Base-by-base conservation (phyloP, 148 eudicot genomes). In the Limonium bicolor region DNA sequence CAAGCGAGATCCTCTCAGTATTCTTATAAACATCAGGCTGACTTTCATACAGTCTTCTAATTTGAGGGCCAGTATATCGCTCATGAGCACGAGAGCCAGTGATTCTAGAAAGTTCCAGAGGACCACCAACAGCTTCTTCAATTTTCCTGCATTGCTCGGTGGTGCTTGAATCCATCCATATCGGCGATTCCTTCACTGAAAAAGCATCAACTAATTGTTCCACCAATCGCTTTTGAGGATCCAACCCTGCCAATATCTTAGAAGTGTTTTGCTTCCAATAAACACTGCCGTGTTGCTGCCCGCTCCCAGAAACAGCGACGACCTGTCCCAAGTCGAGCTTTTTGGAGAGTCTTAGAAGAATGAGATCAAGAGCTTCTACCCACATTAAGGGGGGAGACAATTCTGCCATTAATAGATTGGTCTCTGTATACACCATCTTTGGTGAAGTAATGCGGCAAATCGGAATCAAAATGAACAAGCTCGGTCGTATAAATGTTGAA, bases 131-230 rank as follows among this genome's bases (percentile, higher is more conserved):
- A 23, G 86, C 95, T 63, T 75, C 77, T 65, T 90, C 95, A 37
- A 90, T 75, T 20, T 63, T 78, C 56, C 41, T 90, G 68, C 99
- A 90, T 53, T 90, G 99, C 49, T 90, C 79, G 4, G 95, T 84
- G 6, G 88, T 90, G 65, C 88, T 70, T 38, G 95, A 64, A 58
- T 90, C 99, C 99, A 90, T 90, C 99, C 99, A 90, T 51, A 84
- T 69, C 0, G 99, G 95, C 2, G 93, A 84, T 50, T 90, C 95
- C 17, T 64, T 69, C 0, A 48, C 42, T 0, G 95, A 78, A 65
- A 90, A 84, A 7, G 88, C 84, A 33, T 80, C 76, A 22, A 38
- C 23, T 9, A 84, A 60, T 61, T 80, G 97, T 27, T 78, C 87
- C 40, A 60, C 65, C 51, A 90, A 53, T 20, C 48, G 27, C 40